A percentile compares a stretch with the other conserved stretches of the same genome.
Conservation (phyloP, 192 early-diverging fungal genomes). For the Backusella morwellensis region DNA sequence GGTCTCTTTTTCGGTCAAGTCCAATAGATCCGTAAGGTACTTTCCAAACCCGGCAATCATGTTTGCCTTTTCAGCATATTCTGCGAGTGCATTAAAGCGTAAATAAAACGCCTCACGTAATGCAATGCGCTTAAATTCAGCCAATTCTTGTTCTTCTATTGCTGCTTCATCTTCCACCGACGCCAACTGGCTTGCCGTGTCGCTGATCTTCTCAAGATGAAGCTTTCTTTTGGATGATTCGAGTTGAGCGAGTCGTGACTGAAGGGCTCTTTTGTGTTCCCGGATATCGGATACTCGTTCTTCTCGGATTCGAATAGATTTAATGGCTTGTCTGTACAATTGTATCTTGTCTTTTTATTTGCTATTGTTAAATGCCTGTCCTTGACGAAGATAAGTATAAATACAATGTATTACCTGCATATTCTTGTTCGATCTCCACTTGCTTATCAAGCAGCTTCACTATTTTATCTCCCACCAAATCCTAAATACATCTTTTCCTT, state of each 20-base stretch:
- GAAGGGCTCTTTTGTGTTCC: constrained; percentile 27
- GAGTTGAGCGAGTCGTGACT: constrained; percentile 23
- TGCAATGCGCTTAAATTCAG: constrained; percentile 40
- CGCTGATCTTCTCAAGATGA: constrained; percentile 29
- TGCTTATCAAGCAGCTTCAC: constrained; percentile 29
- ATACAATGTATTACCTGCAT: constrained; percentile 23
- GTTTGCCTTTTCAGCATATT: constrained; percentile 35
- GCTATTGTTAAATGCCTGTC: background rate
- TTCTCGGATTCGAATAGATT: constrained; percentile 33
- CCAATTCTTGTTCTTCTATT: constrained; percentile 29
- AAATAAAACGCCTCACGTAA: constrained; percentile 39
- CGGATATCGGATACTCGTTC: constrained; percentile 22
- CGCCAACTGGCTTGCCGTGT: constrained; percentile 23
- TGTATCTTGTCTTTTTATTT: constrained; percentile 23
- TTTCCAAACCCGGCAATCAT: constrained; percentile 40
- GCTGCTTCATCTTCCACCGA: constrained; percentile 26
- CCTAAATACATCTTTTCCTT: constrained; percentile 13
- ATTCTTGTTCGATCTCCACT: constrained; percentile 31
- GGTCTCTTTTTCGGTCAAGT: background rate
- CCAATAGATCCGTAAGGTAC: constrained; percentile 34
- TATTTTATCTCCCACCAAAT: constrained; percentile 33
- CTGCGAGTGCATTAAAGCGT: constrained; percentile 37
- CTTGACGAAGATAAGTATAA: background rate
- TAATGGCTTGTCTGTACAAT: constrained; percentile 34
- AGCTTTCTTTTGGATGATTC: constrained; percentile 10